A percentile compares a stretch with the other conserved stretches of the same genome.
These are phyloP conservation scores for Dryas alaskensis DNA, from an alignment of 306 rosid species.

Conservation along the genomic window DNA sequence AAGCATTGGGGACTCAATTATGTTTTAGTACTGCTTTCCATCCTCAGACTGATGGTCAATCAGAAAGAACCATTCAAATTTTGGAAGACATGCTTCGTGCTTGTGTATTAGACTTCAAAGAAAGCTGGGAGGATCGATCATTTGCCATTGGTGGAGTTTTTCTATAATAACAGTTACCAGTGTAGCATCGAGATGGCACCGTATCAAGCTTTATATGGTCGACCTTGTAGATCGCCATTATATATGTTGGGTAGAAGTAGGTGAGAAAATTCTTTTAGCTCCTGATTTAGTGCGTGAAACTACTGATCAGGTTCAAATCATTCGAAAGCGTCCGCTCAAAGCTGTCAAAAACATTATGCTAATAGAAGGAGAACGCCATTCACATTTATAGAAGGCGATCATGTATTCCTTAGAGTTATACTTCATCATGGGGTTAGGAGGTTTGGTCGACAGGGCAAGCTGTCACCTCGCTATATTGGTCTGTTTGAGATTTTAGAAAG, in stretches of 20 bases:
- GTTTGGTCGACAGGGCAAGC: background rate
- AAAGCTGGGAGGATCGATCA: background rate
- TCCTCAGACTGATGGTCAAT: background rate
- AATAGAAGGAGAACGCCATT: too few relatives aligned
- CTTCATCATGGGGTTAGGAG: background rate
- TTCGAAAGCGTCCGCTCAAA: too few relatives aligned
- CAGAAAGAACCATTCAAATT: background rate
- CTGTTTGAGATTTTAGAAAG: background rate
- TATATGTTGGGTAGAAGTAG: too few relatives aligned
- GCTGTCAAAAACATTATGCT: too few relatives aligned
- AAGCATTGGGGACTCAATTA: background rate
- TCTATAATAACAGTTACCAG: background rate
- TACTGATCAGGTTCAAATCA: too few relatives aligned
- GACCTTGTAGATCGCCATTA: background rate
- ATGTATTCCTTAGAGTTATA: too few relatives aligned
- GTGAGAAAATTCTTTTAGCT: too few relatives aligned
- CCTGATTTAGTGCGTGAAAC: too few relatives aligned
- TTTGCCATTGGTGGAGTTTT: background rate
- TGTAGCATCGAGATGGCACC: background rate
- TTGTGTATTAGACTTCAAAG: background rate
- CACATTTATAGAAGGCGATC: too few relatives aligned
- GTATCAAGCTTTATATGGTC: background rate
- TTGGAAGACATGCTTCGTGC: background rate
- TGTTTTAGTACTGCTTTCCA: background rate
- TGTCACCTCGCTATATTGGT: background rate